Conservation (phyloP, 441 rosid species). For the Adansonia gregorii region DNA sequence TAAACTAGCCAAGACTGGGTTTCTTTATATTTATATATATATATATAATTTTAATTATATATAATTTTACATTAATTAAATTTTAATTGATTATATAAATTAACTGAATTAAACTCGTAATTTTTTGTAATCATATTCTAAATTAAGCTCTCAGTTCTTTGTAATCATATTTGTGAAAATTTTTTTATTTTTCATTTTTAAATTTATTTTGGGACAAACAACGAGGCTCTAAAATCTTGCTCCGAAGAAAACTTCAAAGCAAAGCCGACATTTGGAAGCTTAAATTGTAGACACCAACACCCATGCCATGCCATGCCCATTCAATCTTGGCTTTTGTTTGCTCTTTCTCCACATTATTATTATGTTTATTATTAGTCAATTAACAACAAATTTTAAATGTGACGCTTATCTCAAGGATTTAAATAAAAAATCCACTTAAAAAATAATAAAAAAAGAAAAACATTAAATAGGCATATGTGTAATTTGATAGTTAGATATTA, state of each 20-base stretch:
- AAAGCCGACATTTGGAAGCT: constrained; percentile 26
- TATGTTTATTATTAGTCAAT: neutral
- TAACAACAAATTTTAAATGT: neutral
- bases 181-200: neutral
- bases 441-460: too few relatives aligned
- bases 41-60: too few relatives aligned
- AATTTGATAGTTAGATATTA: too few relatives aligned
- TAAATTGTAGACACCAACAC: constrained; percentile 19
- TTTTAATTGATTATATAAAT: too few relatives aligned
- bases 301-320: neutral
- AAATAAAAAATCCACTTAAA: too few relatives aligned
- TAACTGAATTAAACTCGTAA: neutral
- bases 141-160: neutral
- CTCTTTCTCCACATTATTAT: neutral
- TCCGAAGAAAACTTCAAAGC: neutral
- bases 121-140: too few relatives aligned
- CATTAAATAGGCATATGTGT: too few relatives aligned
- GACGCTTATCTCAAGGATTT: too few relatives aligned
- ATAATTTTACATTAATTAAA: too few relatives aligned
- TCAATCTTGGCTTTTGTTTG: neutral
- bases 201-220: neutral
- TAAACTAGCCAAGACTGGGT: too few relatives aligned
- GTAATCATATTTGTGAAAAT: neutral
- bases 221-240: neutral
- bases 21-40: too few relatives aligned